Base-by-base conservation (phyloP, 2,329 filamentous ascomycete genomes). In the Dothistroma pini region DNA sequence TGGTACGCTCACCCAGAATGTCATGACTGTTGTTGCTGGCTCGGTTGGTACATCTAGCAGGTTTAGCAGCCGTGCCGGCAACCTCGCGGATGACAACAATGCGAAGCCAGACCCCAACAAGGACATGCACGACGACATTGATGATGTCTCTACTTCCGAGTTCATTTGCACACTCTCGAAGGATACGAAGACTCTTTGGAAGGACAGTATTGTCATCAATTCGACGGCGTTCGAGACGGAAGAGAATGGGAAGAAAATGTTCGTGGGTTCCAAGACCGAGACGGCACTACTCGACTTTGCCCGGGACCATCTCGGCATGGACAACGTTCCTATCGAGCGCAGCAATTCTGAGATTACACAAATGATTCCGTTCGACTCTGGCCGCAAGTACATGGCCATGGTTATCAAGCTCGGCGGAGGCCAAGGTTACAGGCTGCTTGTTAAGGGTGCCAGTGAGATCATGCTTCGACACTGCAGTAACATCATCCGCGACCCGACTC, bases 181-280 rank as follows among this genome's bases (percentile, higher is more conserved):
- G 6, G 79, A 82, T 1, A 80, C 84, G 51, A 86, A 84, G 70
- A 73, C 77, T 1, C 70, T 88, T 11, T 75, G 89, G 60, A 79
- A 83, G 52, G 82, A 89, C 58, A 89, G 86, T 3, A 86, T 89
- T 62, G 81, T 83, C 11, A 77, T 89, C 66, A 90, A 89, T 70
- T 89, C 87, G 0, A 88, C 87, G 0, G 86, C 87, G 0, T 90
- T 90, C 65, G 86, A 89, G 70, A 82, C 83, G 6, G 84, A 87
- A 49, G 80, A 84, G 49, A 81, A 86, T 48, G 86, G 86, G 34
- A 78, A 80, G 61, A 67, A 75, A 19, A 75, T 82, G 0, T 92
- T 90, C 66, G 82, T 91, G 63, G 89, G 89, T 32, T 91, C 89
- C 5, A 91, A 91, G 75, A 92, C 89, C 0, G 89, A 92, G 71